These are phyloP conservation scores for Penstemon barbatus DNA, from an alignment of 257 asterid species.

Conservation along the genomic window DNA sequence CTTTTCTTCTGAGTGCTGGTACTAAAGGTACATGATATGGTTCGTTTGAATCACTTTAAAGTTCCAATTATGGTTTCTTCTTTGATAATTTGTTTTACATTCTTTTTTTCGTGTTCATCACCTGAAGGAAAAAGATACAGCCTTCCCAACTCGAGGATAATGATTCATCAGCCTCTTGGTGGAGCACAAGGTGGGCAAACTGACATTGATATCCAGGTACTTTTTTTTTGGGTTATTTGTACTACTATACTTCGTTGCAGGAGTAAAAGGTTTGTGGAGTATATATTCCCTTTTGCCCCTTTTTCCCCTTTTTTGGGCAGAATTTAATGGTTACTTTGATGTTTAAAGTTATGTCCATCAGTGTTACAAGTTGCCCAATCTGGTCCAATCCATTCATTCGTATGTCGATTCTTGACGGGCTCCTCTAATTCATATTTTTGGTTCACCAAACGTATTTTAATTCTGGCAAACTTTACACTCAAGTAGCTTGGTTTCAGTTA, in stretches of 20 bases:
- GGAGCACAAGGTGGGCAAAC: constrained; percentile 85
- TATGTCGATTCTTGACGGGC: background rate
- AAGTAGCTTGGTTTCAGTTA: background rate
- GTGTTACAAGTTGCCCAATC: background rate
- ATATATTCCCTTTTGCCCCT: no score
- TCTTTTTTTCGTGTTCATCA: constrained; percentile 22
- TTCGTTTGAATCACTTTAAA: constrained; percentile 17
- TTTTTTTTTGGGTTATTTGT: background rate
- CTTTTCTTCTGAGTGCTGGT: constrained; percentile 85
- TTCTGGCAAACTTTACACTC: background rate
- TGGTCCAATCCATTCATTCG: background rate
- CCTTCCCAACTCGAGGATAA: constrained; percentile 74
- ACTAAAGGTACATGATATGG: constrained; percentile 69
- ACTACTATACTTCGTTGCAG: no score
- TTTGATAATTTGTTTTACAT: constrained; percentile 8
- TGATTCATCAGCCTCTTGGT: constrained; percentile 94
- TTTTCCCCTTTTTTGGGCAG: no score
- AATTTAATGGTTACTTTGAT: no score
- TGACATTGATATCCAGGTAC: constrained; percentile 79
- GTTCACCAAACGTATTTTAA: background rate
- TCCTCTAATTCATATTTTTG: background rate
- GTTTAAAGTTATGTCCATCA: background rate
- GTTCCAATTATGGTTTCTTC: constrained; percentile 10
- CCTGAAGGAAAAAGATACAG: constrained; percentile 74
- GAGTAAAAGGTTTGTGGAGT: no score